phyloP scores from a whole-genome alignment of 2,329 filamentous ascomycete species.

The Calycina herbarum region DNA sequence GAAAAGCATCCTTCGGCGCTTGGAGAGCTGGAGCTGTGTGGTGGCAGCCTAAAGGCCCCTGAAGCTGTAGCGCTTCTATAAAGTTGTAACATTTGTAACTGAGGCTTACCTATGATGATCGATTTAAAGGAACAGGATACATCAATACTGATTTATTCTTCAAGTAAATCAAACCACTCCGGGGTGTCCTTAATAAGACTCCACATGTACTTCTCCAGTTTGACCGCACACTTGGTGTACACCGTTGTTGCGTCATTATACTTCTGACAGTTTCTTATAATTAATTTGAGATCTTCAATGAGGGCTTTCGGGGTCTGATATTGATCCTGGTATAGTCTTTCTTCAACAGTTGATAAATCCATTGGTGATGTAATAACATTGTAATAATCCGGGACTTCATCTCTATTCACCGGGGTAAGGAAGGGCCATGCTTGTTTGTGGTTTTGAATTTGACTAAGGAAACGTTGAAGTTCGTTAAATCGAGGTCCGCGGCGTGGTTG shows the following conservation, averaged over 20 bases:
- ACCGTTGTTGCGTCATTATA: constrained; percentile 10
- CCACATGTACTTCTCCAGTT: constrained; percentile 9
- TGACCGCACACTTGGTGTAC: constrained; percentile 10
- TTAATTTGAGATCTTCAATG: constrained; percentile 79
- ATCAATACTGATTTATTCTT: too few species aligned
- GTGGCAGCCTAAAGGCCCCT: too few species aligned
- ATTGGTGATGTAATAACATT: constrained; percentile 97
- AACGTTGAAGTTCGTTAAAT: constrained; percentile 88
- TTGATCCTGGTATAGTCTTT: constrained; percentile 87
- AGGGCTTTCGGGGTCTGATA: constrained; percentile 93
- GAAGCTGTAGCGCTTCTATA: too few species aligned
- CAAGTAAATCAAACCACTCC: background rate
- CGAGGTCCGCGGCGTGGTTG: constrained; percentile 94
- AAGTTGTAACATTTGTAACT: too few species aligned
- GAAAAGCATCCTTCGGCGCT: too few species aligned
- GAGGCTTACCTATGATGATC: too few species aligned
- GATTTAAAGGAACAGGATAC: too few species aligned
- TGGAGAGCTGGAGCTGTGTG: too few species aligned
- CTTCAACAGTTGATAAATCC: constrained; percentile 94
- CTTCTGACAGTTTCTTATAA: constrained; percentile 85
- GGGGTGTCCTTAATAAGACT: constrained; percentile 8
- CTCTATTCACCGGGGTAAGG: constrained; percentile 86
- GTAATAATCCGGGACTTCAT: constrained; percentile 97
- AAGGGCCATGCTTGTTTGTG: constrained; percentile 94
- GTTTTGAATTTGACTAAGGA: constrained; percentile 93